A percentile compares a stretch with the other conserved stretches of the same genome.
These are phyloP conservation scores for Digitaria exilis DNA, from an alignment of 202 grass and related monocot genomes.

Conservation along the genomic window DNA sequence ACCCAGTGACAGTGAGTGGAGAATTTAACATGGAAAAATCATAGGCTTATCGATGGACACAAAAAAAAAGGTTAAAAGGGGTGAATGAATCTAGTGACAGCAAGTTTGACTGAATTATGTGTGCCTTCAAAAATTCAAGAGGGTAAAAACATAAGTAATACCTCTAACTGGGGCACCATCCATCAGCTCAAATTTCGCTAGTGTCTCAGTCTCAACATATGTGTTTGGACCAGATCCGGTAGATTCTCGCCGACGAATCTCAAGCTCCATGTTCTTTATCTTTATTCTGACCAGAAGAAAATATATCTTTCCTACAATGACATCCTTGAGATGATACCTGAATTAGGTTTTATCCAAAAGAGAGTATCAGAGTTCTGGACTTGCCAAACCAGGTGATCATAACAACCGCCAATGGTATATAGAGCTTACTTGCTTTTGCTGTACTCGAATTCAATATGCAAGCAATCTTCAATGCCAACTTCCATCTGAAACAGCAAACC, in stretches of 20 bases:
- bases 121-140: neutral
- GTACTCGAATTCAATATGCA: conserved; percentile 98
- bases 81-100: neutral
- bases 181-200: conserved; percentile 96
- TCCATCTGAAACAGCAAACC: conserved; percentile 69
- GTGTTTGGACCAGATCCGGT: conserved; percentile 83
- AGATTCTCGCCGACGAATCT: conserved; percentile 84
- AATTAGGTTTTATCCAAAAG: conserved; percentile 27
- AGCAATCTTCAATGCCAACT: conserved; percentile 98
- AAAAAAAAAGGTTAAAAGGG: neutral
- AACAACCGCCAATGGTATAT: neutral
- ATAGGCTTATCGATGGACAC: neutral
- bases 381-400: conserved; percentile 12
- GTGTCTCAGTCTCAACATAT: conserved; percentile 90
- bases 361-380: conserved; percentile 6
- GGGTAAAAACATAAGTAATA: conserved; percentile 31
- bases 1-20: neutral
- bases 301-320: conserved; percentile 92
- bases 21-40: neutral
- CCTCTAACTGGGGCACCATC: conserved; percentile 93
- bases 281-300: conserved; percentile 98
- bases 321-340: conserved; percentile 95
- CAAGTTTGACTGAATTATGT: neutral
- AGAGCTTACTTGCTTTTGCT: conserved; percentile 91
- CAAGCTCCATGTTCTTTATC: conserved; percentile 97